Percentiles rank a stretch among this genome's conserved stretches.
phyloP scores from a whole-genome alignment of 1,139 yeast genomes.

The Nakaseomyces sp. region DNA sequence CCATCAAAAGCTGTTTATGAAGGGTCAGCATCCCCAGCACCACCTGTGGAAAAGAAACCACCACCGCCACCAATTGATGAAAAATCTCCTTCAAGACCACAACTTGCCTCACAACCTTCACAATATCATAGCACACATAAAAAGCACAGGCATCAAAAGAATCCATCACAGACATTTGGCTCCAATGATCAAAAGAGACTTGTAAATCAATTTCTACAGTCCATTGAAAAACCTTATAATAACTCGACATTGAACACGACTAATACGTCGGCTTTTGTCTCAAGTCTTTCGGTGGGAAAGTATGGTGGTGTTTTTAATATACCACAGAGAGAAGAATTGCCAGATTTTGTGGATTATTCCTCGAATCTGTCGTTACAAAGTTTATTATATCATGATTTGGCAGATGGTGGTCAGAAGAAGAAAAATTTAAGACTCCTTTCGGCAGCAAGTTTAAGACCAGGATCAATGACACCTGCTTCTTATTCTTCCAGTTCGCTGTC shows the following conservation, averaged over 20 bases:
- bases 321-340: not conserved
- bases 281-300: not conserved
- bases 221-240: slow-evolving; percentile 6
- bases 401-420: slow-evolving; percentile 1
- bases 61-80: not conserved
- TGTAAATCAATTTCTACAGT: slow-evolving; percentile 23
- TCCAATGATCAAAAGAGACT: slow-evolving; percentile 16
- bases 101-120: slow-evolving; percentile 10
- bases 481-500: slow-evolving; percentile 11
- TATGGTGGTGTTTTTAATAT: slow-evolving; percentile 2
- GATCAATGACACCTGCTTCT: not conserved
- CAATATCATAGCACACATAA: slow-evolving; percentile 5
- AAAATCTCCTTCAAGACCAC: slow-evolving; percentile 4
- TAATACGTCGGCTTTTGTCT: not conserved
- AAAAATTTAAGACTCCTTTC: not conserved
- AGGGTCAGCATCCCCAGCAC: not conserved
- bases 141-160: slow-evolving; percentile 3
- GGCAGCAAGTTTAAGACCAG: slow-evolving; percentile 1
- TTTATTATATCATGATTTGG: slow-evolving; percentile 8
- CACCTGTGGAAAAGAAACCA: not conserved
- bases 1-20: slow-evolving; percentile 8
- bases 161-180: slow-evolving; percentile 3
- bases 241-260: slow-evolving; percentile 5
- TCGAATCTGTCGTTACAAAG: slow-evolving; percentile 6
- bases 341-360: slow-evolving; percentile 5